Conservation (phyloP, 2,329 filamentous ascomycete genomes). For the Fusarium irregulare region DNA sequence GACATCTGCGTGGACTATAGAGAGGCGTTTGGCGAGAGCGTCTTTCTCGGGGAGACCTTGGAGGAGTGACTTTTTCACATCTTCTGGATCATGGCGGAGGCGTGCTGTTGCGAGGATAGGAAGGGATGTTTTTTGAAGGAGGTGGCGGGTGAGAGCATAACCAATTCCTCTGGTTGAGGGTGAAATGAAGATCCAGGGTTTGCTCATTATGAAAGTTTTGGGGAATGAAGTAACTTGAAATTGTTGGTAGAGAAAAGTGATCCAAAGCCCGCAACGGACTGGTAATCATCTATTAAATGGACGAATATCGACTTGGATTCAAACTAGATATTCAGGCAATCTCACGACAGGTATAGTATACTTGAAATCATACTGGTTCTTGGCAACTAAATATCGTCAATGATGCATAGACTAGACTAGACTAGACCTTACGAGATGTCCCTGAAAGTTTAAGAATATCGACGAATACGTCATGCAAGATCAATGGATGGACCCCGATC, state of each 20-base stretch:
- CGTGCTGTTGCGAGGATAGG: slow-evolving; percentile 62
- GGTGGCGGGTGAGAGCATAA: slow-evolving; percentile 60
- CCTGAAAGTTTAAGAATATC: neutral
- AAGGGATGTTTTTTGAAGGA: slow-evolving; percentile 59
- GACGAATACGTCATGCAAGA: slow-evolving; percentile 31
- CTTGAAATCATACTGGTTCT: neutral
- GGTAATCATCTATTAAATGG: neutral
- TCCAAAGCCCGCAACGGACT: neutral
- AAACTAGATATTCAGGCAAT: neutral
- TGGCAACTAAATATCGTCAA: slow-evolving; percentile 21
- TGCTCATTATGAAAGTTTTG: slow-evolving; percentile 51
- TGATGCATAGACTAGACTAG: slow-evolving; percentile 33
- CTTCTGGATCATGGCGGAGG: slow-evolving; percentile 47
- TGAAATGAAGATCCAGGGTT: slow-evolving; percentile 62
- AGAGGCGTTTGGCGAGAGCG: slow-evolving; percentile 51
- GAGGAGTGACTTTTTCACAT: slow-evolving; percentile 52
- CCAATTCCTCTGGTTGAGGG: slow-evolving; percentile 63
- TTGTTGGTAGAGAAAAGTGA: neutral
- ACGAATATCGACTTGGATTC: neutral
- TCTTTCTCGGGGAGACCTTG: slow-evolving; percentile 42
- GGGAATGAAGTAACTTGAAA: neutral
- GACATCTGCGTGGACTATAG: slow-evolving; percentile 58
- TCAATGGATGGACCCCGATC: slow-evolving; percentile 15
- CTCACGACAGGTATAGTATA: neutral
- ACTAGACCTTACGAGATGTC: slow-evolving; percentile 2